A percentile compares a stretch with the other conserved stretches of the same genome.
Evolutionary conservation across 345 rosid species (phyloP).

Genomic region (Eucalyptus dawsonii): DNA sequence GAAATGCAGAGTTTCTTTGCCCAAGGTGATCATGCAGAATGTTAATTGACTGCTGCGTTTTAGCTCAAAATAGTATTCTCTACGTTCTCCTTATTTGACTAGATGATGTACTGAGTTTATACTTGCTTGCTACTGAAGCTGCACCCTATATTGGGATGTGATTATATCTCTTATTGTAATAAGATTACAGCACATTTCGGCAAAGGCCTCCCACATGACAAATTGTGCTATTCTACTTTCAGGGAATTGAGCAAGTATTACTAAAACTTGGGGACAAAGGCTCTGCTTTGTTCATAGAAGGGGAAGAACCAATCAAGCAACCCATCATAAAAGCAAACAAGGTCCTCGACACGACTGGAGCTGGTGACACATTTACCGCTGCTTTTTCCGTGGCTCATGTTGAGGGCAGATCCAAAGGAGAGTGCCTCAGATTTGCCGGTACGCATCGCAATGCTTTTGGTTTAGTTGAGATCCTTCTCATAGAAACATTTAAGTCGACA

Average conservation of each 20-base stretch:
- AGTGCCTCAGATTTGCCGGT: constrained; percentile 91
- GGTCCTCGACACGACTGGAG: constrained; percentile 92
- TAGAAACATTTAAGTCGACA: background rate
- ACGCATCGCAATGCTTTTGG: background rate
- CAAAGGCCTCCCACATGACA: background rate
- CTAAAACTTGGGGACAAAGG: constrained; percentile 92
- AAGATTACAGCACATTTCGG: background rate
- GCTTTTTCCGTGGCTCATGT: constrained; percentile 90
- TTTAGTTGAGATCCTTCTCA: background rate
- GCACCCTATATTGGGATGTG: background rate
- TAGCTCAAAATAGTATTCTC: background rate
- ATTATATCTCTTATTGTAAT: background rate
- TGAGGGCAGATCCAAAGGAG: constrained; percentile 68
- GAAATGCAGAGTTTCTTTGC: background rate
- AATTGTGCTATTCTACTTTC: constrained; percentile 1
- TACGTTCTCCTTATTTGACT: background rate
- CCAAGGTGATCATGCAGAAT: background rate
- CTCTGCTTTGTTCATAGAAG: constrained; percentile 68
- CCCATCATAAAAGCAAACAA: constrained; percentile 54
- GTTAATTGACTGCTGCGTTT: background rate
- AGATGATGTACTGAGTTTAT: background rate
- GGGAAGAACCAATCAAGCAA: constrained; percentile 59
- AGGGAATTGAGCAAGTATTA: constrained; percentile 82
- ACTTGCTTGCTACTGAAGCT: background rate
- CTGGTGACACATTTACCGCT: constrained; percentile 96